phyloP scores from a whole-genome alignment of 2,329 filamentous ascomycete genomes.

The Hortaea sp. region DNA sequence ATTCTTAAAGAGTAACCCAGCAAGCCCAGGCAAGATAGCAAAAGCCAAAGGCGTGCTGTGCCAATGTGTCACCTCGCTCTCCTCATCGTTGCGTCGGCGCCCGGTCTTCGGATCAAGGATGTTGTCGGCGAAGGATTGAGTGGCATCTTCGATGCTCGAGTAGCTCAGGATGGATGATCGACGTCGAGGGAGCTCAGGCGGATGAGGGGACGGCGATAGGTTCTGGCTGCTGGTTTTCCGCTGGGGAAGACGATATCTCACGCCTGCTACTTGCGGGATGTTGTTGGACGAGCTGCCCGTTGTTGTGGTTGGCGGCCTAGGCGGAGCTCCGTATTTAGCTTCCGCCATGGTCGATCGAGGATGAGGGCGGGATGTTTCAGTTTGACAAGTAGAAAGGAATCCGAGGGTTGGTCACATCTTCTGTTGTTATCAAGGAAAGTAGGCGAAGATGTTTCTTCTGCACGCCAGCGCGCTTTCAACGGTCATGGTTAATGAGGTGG shows the following conservation, averaged over 20 bases:
- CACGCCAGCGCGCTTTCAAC: too few species aligned
- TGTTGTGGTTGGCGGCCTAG: conserved; percentile 1
- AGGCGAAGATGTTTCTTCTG: too few species aligned
- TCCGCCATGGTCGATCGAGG: background rate
- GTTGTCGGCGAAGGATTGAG: conserved; percentile 58
- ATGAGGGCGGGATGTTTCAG: background rate
- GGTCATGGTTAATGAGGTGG: too few species aligned
- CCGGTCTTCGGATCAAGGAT: conserved; percentile 45
- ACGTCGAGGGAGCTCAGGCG: conserved; percentile 37
- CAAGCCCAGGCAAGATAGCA: conserved; percentile 76
- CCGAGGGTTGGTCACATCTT: too few species aligned
- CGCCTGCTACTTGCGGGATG: background rate
- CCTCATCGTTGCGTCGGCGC: conserved; percentile 25
- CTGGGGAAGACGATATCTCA: conserved; percentile 1
- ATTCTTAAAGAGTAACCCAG: conserved; percentile 73
- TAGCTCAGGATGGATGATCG: conserved; percentile 73
- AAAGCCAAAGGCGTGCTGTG: conserved; percentile 73
- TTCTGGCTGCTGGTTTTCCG: background rate
- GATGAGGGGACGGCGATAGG: conserved; percentile 13
- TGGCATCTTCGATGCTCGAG: conserved; percentile 58
- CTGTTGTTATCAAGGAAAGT: too few species aligned
- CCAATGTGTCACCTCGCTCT: conserved; percentile 56
- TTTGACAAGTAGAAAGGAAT: background rate
- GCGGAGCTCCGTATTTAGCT: conserved; percentile 1
- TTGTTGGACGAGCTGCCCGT: background rate